Evolutionary conservation across 2,329 filamentous ascomycete genomes (phyloP), one percentile per base, ranked within the genome.

Genomic region (Lasiodiplodia sp.): DNA sequence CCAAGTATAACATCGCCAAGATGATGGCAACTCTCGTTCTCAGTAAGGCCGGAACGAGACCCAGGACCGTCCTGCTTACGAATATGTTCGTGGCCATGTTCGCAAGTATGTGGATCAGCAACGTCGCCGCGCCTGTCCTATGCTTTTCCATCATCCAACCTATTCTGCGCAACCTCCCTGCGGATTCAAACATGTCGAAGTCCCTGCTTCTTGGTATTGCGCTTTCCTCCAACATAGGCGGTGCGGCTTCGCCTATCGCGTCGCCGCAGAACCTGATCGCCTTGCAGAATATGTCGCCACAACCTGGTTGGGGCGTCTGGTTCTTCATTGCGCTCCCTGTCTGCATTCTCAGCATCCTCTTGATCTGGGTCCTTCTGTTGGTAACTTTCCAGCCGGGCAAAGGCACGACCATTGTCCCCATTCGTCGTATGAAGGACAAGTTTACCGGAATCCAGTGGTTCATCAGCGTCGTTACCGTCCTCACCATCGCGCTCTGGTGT

Each of bases 11-110:
- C 73, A 98, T 99, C 75, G 96, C 97, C 70, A 97, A 98, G 82
- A 91, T 96, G 77, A 94, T 99, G 82, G 96, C 96, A 2, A 97
- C 95, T 1, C 93, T 98, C 75, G 92, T 99, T 34, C 86, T 99
- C 40, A 97, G 94, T 84, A 98, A 97, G 83, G 96, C 96, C 10
- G 96, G 96, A 7, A 97, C 96, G 3, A 91, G 90, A 74, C 96
- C 96, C 11, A 87, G 90, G 67, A 95, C 92, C 2, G 96, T 99
- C 3, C 86, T 99, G 4, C 82, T 99, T n/a, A 96, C 95, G 66
- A 97, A 95, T 82, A 99, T 99, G 96, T 94, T 97, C 74, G 96
- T 99, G 52, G 94, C 95, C 67, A 96, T 96, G 76, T 96, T 99
- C 78, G 91, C 96, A 10, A 97, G 94, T 74, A 99, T 99, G 96